Evolutionary conservation across 2,329 filamentous ascomycete genomes (phyloP), one percentile per base, ranked within the genome.

Genomic region (Plectosphaerella sp.): DNA sequence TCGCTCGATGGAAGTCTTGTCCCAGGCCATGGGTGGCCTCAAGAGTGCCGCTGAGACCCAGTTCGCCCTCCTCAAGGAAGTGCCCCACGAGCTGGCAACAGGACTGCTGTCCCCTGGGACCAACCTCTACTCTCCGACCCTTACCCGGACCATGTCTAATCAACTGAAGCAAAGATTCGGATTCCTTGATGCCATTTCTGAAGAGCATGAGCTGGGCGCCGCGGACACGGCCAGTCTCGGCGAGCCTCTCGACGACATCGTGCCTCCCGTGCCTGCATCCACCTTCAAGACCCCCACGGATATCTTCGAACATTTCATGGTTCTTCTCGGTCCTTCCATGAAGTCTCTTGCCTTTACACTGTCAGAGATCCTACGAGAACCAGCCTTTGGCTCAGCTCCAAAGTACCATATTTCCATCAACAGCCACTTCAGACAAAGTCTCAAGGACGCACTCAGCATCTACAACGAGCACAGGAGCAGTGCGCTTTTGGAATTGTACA

Each of bases 281-380:
- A 52, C 54, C 53, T 80, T 83, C 53, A 76, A 75, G 37, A 80
- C 83, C 2, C 84, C 92, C 1, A 83, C 88, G 0, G 91, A 96
- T 53, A 95, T 97, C 58, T 97, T 97, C 65, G 85, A 91, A 11
- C 78, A 92, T 5, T 99, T 97, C 67, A 96, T 99, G 54, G 77
- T 81, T 18, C 84, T 94, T 58, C 76, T 99, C 20, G 94, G 94
- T 0, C 94, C 94, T 1, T 94, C 93, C 0, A 96, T 97, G 85
- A 96, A 96, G 68, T 97, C 93, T 0, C 73, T 99, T n/a, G 90
- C 91, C 3, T 94, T 88, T 61, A 97, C 94, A 0, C 71, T 99
- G 39, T 90, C 91, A 11, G 87, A 95, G 64, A 91, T 96, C 10
- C 81, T 99, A 8, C 86, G 90, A 50, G 91, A 96, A 56, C 79